phyloP scores from a whole-genome alignment of 768 basidiomycete genomes.

The Macrolepiota albuminosa region DNA sequence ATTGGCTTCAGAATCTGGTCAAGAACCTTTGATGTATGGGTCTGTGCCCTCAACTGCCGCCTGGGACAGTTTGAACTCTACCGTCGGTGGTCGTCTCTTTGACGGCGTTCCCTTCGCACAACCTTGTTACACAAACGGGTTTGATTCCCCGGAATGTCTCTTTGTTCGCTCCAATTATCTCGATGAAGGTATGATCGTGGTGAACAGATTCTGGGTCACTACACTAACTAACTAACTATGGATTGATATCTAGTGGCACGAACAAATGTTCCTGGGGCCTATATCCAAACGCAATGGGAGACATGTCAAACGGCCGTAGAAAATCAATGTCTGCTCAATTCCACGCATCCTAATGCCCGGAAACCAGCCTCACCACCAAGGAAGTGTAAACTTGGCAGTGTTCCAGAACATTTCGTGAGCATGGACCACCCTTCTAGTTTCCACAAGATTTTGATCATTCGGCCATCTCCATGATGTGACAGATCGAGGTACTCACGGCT shows the following conservation, averaged over 20 bases:
- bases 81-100: constrained; percentile 14
- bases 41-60: constrained; percentile 3
- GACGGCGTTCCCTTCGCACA: constrained; percentile 19
- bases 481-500: constrained; percentile 30
- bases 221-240: neutral
- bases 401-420: constrained; percentile 34
- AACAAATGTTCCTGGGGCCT: constrained; percentile 20
- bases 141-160: constrained; percentile 15
- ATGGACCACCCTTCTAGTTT: neutral
- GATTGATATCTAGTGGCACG: constrained; percentile 12
- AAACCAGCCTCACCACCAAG: constrained; percentile 20
- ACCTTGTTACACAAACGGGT: constrained; percentile 17
- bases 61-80: constrained; percentile 16
- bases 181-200: constrained; percentile 15
- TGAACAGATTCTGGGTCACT: neutral
- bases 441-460: neutral
- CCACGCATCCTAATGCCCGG: constrained; percentile 23
- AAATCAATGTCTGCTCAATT: constrained; percentile 46
- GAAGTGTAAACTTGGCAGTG: constrained; percentile 32
- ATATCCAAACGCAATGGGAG: constrained; percentile 46
- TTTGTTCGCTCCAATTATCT: constrained; percentile 14
- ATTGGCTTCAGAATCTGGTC: neutral
- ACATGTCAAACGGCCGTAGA: constrained; percentile 42
- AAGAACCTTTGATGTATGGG: constrained; percentile 3
- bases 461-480: neutral